Conservation (phyloP, 1,284 basidiomycete species). For the Cutaneotrichosporon sp. region DNA sequence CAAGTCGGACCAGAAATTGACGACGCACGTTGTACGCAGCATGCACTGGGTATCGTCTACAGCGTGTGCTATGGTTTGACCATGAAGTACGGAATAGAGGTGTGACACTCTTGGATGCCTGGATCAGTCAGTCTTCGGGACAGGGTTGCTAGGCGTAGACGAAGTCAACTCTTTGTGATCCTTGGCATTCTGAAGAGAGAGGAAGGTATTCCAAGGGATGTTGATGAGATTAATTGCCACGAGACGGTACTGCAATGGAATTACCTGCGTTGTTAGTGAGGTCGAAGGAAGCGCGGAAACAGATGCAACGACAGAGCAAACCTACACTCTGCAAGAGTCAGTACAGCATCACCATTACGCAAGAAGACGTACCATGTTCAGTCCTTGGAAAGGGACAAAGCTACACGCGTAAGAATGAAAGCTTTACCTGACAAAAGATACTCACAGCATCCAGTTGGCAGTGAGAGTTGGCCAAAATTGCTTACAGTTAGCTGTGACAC, state of each 20-base stretch:
- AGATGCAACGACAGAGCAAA: background rate
- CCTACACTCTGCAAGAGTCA: conserved; percentile 23
- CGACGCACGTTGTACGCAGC: too few relatives aligned
- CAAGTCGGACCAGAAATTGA: too few relatives aligned
- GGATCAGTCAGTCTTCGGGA: too few relatives aligned
- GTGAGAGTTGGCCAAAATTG: conserved; percentile 41
- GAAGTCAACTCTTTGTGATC: background rate
- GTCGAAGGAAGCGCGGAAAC: too few relatives aligned
- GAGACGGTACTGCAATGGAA: conserved; percentile 49
- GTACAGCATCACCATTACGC: background rate
- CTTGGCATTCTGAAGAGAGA: conserved; percentile 45
- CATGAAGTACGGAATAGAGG: too few relatives aligned
- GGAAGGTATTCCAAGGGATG: conserved; percentile 50
- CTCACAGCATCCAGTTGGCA: conserved; percentile 45
- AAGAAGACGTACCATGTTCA: conserved; percentile 48
- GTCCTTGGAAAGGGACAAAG: conserved; percentile 47
- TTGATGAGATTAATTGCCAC: conserved; percentile 49
- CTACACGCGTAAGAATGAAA: conserved; percentile 13
- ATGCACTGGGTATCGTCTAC: too few relatives aligned
- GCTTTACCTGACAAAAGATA: background rate
- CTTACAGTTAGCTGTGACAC: conserved; percentile 13
- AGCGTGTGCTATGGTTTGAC: too few relatives aligned
- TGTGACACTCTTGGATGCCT: too few relatives aligned
- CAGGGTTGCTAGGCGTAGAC: too few relatives aligned
- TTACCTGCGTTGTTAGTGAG: conserved; percentile 26